These are phyloP conservation scores for Boeremia exigua DNA, from an alignment of 2,329 filamentous ascomycete species.

Conservation along the genomic window DNA sequence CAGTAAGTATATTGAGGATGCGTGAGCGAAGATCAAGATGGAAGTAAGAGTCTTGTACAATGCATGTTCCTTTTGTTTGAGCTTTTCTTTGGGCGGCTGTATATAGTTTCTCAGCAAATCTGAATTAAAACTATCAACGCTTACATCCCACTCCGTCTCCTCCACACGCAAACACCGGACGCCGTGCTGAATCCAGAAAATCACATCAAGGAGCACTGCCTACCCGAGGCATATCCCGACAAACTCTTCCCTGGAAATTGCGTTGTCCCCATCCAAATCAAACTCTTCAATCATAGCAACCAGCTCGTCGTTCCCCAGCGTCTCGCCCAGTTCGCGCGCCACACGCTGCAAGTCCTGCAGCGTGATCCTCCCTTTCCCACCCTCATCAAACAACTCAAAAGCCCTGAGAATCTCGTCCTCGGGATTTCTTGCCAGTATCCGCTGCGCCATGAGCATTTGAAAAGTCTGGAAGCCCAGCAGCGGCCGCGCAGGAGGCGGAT, in stretches of 20 bases:
- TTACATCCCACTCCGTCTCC: neutral
- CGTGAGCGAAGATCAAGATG: constrained; percentile 8
- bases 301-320: constrained; percentile 89
- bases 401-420: constrained; percentile 89
- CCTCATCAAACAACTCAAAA: constrained; percentile 91
- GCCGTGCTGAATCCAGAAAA: constrained; percentile 4
- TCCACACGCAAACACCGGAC: constrained; percentile 1
- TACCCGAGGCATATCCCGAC: constrained; percentile 67
- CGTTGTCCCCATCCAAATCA: constrained; percentile 91
- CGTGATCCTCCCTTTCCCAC: constrained; percentile 88
- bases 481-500: constrained; percentile 58
- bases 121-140: constrained; percentile 25
- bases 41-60: constrained; percentile 33
- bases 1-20: constrained; percentile 61
- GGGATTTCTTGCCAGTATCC: constrained; percentile 83
- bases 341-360: constrained; percentile 86
- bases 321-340: constrained; percentile 89
- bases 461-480: constrained; percentile 76
- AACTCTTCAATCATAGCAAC: constrained; percentile 98
- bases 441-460: constrained; percentile 74
- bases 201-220: neutral
- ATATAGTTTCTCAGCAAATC: constrained; percentile 44
- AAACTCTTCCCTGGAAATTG: constrained; percentile 68
- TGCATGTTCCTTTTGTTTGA: constrained; percentile 39
- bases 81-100: constrained; percentile 38